These are phyloP conservation scores for Flaveria linearis DNA, from an alignment of 129 eudicot genomes.

Conservation along the genomic window DNA sequence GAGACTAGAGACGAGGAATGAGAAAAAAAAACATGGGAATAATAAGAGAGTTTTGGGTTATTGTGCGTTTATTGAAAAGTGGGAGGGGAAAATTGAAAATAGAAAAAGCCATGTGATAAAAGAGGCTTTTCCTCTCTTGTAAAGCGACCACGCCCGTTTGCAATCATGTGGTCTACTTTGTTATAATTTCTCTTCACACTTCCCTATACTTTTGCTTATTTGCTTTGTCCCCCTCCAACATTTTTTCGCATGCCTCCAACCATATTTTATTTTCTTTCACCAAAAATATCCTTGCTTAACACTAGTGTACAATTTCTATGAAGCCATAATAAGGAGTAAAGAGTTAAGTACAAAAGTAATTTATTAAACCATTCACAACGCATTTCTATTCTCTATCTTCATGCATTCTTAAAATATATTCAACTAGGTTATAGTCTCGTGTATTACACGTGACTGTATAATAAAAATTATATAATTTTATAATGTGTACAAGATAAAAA, in stretches of 20 bases:
- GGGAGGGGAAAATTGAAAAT: constrained; percentile 39
- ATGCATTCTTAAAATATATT: too few relatives aligned
- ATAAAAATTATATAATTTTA: too few relatives aligned
- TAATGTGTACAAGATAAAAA: too few relatives aligned
- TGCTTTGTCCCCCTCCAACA: constrained; percentile 32
- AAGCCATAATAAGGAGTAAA: neutral
- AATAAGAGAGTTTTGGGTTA: constrained; percentile 37
- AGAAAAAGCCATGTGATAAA: constrained; percentile 71
- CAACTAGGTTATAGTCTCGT: too few relatives aligned
- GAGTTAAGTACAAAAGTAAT: neutral
- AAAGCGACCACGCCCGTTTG: constrained; percentile 94
- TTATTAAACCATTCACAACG: too few relatives aligned
- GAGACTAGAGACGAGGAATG: too few relatives aligned
- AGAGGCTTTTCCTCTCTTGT: constrained; percentile 52
- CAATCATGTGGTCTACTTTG: constrained; percentile 87
- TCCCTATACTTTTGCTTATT: constrained; percentile 40
- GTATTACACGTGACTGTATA: too few relatives aligned
- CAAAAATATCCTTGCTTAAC: constrained; percentile 8
- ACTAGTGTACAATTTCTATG: constrained; percentile 17
- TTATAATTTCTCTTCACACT: constrained; percentile 48
- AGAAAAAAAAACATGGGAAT: constrained; percentile 27
- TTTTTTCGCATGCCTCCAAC: constrained; percentile 31
- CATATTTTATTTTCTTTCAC: neutral
- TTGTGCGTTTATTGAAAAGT: constrained; percentile 36
- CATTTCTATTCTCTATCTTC: too few relatives aligned